Evolutionary conservation across 1,284 basidiomycete species (phyloP).

Genomic region (Lignosus rhinocerotis): DNA sequence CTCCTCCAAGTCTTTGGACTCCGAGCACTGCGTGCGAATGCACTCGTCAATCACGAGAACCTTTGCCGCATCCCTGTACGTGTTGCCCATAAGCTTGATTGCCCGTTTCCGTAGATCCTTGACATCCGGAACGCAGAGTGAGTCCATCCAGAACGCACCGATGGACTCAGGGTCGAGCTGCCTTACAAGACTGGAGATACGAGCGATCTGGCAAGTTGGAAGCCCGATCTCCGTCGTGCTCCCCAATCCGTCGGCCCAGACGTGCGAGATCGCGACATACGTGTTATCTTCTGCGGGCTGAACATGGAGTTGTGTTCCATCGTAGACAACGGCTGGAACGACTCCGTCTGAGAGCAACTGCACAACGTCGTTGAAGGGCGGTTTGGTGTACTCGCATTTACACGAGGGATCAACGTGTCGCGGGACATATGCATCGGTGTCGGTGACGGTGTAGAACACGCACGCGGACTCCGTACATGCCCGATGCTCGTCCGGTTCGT

Average conservation of each 20-base stretch:
- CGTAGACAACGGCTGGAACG: conserved; percentile 4
- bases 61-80: conserved; percentile 11
- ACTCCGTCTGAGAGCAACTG: background rate
- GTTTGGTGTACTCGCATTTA: conserved; percentile 4
- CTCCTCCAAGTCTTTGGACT: conserved; percentile 6
- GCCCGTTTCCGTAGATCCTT: conserved; percentile 7
- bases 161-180: conserved; percentile 4
- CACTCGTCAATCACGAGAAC: conserved; percentile 21
- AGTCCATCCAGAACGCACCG: conserved; percentile 24
- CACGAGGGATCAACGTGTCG: conserved; percentile 12
- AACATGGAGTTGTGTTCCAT: background rate
- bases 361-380: conserved; percentile 6
- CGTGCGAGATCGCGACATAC: conserved; percentile 24
- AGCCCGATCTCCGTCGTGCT: conserved; percentile 23
- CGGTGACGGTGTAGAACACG: conserved; percentile 7
- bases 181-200: conserved; percentile 5
- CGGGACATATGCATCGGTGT: background rate
- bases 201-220: conserved; percentile 12
- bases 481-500: conserved; percentile 1
- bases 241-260: conserved; percentile 25
- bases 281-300: background rate
- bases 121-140: conserved; percentile 17
- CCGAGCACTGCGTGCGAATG: conserved; percentile 13
- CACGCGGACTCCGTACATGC: conserved; percentile 5
- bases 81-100: conserved; percentile 17